Evolutionary conservation across 176 grass and related monocot genomes (phyloP).

Genomic region (Hyparrhenia diplandra): DNA sequence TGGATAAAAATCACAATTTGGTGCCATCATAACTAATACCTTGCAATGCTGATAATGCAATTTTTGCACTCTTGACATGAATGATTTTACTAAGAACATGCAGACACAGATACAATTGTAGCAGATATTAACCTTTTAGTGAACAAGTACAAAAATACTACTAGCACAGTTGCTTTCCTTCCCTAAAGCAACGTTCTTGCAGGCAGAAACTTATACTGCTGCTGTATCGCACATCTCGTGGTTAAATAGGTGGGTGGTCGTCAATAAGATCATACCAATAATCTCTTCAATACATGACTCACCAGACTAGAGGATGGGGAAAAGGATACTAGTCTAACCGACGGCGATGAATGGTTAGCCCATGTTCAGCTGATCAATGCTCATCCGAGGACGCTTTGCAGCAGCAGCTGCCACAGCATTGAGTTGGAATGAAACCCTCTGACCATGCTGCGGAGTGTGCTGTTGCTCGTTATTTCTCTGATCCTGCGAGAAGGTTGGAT

Average conservation of each 20-base stretch:
- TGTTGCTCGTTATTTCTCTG: slow-evolving; percentile 48
- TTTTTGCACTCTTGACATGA: not conserved
- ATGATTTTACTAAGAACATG: not conserved
- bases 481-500: slow-evolving; percentile 37
- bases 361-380: slow-evolving; percentile 45
- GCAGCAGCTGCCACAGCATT: slow-evolving; percentile 47
- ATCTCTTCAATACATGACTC: slow-evolving; percentile 6
- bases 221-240: not conserved
- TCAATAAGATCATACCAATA: slow-evolving; percentile 13
- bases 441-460: slow-evolving; percentile 41
- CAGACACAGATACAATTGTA: not conserved
- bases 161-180: slow-evolving; percentile 8
- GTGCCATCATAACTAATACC: not conserved
- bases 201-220: not conserved
- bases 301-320: too few relatives aligned
- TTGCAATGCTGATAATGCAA: not conserved
- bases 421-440: slow-evolving; percentile 91
- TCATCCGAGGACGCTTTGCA: slow-evolving; percentile 51
- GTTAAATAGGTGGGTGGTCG: not conserved
- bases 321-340: not conserved
- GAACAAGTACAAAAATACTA: not conserved
- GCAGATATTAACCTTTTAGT: not conserved
- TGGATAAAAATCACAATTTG: not conserved
- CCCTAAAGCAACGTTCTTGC: not conserved
- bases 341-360: not conserved